A percentile compares a stretch with the other conserved stretches of the same genome.
Evolutionary conservation across 495 filamentous ascomycete species (phyloP).

Genomic region (Penicillium salamii): DNA sequence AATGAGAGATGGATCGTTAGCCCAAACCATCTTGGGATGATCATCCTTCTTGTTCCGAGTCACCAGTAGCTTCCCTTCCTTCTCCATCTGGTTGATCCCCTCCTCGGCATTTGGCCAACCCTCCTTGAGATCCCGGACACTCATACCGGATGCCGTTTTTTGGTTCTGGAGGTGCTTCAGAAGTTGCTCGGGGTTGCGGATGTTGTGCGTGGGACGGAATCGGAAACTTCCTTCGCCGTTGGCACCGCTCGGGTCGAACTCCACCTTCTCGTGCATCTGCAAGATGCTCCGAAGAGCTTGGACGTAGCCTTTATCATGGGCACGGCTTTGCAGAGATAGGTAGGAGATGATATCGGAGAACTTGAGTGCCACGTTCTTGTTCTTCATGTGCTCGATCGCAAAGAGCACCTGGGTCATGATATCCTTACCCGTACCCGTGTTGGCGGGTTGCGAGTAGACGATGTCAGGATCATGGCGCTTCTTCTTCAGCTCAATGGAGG

Average conservation of each 20-base stretch:
- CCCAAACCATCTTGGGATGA: constrained; percentile 80
- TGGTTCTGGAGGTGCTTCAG: constrained; percentile 76
- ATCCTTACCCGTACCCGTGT: constrained; percentile 73
- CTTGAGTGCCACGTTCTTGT: constrained; percentile 66
- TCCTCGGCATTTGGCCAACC: constrained; percentile 85
- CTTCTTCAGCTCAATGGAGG: constrained; percentile 48
- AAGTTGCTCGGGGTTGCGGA: constrained; percentile 69
- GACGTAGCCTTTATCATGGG: constrained; percentile 43
- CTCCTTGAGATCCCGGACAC: constrained; percentile 86
- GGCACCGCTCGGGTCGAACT: constrained; percentile 60
- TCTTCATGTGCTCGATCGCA: constrained; percentile 80
- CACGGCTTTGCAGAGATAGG: constrained; percentile 60
- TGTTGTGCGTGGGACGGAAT: constrained; percentile 77
- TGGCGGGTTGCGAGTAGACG: constrained; percentile 74
- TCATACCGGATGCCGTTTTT: constrained; percentile 74
- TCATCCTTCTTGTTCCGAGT: constrained; percentile 92
- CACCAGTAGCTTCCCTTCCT: constrained; percentile 73
- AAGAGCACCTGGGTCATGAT: constrained; percentile 82
- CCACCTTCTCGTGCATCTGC: constrained; percentile 62
- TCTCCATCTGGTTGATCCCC: constrained; percentile 74
- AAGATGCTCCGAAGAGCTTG: constrained; percentile 44
- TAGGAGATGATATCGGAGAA: constrained; percentile 73
- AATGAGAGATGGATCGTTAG: constrained; percentile 74
- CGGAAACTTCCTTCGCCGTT: constrained; percentile 64
- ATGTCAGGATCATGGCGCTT: constrained; percentile 57